Evolutionary conservation across 768 basidiomycete genomes (phyloP).

Genomic region (Naematelia encephala): DNA sequence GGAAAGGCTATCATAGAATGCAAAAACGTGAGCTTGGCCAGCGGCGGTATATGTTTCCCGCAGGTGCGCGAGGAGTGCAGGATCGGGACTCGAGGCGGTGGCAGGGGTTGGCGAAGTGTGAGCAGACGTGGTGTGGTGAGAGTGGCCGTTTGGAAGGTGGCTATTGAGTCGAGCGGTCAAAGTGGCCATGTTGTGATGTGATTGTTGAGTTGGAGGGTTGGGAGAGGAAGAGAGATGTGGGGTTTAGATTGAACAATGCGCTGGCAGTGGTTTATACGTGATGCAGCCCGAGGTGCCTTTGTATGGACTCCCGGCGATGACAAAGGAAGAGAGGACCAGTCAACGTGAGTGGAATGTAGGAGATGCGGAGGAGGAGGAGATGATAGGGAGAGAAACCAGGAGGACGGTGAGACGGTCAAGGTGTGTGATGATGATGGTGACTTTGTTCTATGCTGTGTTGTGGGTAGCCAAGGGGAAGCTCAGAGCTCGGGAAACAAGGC

Average conservation of each 20-base stretch:
- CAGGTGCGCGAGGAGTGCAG: slow-evolving; percentile 1
- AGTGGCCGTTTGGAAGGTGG: not conserved
- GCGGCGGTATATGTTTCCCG: slow-evolving; percentile 62
- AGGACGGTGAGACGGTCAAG: not conserved
- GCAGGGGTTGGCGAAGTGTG: not conserved
- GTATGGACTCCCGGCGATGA: not conserved
- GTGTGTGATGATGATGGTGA: not conserved
- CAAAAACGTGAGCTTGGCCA: slow-evolving; percentile 82
- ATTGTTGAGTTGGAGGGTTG: not conserved
- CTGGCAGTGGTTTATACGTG: no score
- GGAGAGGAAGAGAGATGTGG: no score
- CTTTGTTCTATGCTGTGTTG: not conserved
- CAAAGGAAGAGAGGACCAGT: not conserved
- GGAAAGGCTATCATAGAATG: slow-evolving; percentile 75
- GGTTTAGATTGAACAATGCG: no score
- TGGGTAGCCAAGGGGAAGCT: no score
- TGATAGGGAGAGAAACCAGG: not conserved
- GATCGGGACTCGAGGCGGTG: not conserved
- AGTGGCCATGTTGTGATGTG: not conserved
- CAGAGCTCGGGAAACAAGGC: not conserved
- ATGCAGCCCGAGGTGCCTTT: not conserved
- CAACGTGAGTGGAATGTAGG: not conserved
- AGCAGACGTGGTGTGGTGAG: not conserved
- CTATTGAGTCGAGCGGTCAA: not conserved
- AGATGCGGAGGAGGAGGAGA: not conserved